Conservation (phyloP, 345 rosid species). For the Sonneratia alba region DNA sequence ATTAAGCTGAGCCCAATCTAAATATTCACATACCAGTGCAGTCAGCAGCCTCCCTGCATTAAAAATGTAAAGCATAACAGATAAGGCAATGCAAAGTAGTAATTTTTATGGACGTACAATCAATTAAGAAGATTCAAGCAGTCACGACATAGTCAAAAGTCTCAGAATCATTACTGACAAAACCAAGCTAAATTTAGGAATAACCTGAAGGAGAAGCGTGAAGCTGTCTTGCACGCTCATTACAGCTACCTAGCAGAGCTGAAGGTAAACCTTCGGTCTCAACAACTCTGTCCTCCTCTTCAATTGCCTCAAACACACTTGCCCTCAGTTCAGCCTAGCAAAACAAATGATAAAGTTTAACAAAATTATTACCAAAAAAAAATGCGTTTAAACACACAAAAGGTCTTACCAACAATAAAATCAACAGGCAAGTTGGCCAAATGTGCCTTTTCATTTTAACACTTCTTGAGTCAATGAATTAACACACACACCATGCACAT, state of each 20-base stretch:
- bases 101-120: not conserved
- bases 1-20: conserved; percentile 94
- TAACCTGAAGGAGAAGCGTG: conserved; percentile 94
- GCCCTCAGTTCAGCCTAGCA: conserved; percentile 91
- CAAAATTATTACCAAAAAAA: no score
- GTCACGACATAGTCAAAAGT: not conserved
- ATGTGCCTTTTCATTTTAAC: not conserved
- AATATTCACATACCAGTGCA: conserved; percentile 80
- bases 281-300: conserved; percentile 77
- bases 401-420: not conserved
- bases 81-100: not conserved
- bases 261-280: conserved; percentile 76
- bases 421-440: not conserved
- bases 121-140: not conserved
- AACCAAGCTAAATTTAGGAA: not conserved
- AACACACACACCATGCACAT: no score
- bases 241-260: conserved; percentile 92
- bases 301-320: conserved; percentile 95
- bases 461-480: not conserved
- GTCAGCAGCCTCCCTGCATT: conserved; percentile 77
- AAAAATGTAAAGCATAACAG: conserved; percentile 5
- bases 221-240: conserved; percentile 78
- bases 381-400: not conserved
- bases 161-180: not conserved
- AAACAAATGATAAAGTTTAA: not conserved